Evolutionary conservation across 2,329 filamentous ascomycete genomes (phyloP).

Genomic region (Cordyceps cicadae): DNA sequence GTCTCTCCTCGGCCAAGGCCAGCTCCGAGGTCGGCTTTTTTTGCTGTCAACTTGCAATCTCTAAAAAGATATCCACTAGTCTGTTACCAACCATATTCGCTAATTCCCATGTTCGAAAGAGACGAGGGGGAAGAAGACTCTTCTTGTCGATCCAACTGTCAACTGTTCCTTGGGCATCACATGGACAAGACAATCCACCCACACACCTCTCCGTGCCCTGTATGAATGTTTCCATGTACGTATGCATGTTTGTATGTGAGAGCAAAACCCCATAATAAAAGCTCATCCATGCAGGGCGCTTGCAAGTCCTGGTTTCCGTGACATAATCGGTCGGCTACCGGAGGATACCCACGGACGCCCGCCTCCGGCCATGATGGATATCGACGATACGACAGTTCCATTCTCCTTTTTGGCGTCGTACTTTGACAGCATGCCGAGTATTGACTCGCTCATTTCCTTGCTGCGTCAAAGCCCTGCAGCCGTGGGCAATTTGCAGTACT

Average conservation of each 20-base stretch:
- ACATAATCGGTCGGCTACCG: conserved; percentile 9
- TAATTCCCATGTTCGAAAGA: not conserved
- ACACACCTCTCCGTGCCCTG: not conserved
- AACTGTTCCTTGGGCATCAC: conserved; percentile 3
- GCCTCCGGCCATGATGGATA: not conserved
- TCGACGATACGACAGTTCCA: not conserved
- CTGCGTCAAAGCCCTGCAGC: not conserved
- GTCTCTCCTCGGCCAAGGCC: not conserved
- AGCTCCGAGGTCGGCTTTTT: conserved; percentile 8
- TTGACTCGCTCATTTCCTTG: not conserved
- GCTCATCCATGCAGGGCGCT: not conserved
- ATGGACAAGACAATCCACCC: conserved; percentile 2
- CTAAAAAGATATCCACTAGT: not conserved
- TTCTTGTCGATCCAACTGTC: too few species aligned
- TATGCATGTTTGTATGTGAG: not conserved
- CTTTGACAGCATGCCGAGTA: not conserved
- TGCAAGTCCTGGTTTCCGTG: conserved; percentile 1
- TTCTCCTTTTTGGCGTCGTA: not conserved
- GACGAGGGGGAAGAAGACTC: not conserved
- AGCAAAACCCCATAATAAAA: not conserved
- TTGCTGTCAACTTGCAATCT: not conserved
- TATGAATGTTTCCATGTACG: too few species aligned
- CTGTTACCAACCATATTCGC: not conserved
- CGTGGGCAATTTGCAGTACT: not conserved
- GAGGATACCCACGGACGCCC: conserved; percentile 8